Conservation (phyloP, 2,329 filamentous ascomycete species). For the Colletotrichum tofieldiae region DNA sequence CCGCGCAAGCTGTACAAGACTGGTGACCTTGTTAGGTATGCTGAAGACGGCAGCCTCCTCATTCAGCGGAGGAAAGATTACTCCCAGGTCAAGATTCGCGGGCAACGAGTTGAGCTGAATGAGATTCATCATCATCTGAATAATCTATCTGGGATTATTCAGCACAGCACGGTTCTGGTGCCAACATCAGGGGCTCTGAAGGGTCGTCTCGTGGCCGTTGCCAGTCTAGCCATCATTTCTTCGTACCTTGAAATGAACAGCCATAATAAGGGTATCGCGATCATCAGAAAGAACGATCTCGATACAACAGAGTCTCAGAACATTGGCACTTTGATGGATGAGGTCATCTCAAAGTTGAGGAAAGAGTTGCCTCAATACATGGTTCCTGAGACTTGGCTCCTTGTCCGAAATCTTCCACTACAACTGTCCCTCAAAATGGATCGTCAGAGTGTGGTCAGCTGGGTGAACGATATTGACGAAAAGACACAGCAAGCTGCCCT, state of each 20-base stretch:
- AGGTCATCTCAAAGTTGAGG: background rate
- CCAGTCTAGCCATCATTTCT: background rate
- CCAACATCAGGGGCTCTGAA: background rate
- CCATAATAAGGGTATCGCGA: background rate
- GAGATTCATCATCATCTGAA: conserved; percentile 37
- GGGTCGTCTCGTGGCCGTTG: conserved; percentile 27
- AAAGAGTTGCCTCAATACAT: conserved; percentile 44
- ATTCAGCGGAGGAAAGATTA: conserved; percentile 44
- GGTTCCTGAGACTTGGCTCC: conserved; percentile 44
- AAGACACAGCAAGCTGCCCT: background rate
- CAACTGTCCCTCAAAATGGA: conserved; percentile 45
- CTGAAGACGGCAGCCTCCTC: conserved; percentile 34
- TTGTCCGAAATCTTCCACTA: conserved; percentile 42
- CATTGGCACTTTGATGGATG: background rate
- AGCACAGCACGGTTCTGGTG: conserved; percentile 15
- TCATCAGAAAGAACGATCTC: background rate
- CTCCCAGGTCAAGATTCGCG: conserved; percentile 44
- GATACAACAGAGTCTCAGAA: background rate
- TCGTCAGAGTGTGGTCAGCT: conserved; percentile 20
- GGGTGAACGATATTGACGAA: conserved; percentile 22
- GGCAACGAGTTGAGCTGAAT: conserved; percentile 33
- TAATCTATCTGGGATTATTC: background rate
- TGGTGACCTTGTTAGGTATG: conserved; percentile 35
- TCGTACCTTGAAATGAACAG: too few species aligned
- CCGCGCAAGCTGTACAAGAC: conserved; percentile 41